Evolutionary conservation across 352 stramenopile species (phyloP).

Genomic region (Phytophthora aleatoria): DNA sequence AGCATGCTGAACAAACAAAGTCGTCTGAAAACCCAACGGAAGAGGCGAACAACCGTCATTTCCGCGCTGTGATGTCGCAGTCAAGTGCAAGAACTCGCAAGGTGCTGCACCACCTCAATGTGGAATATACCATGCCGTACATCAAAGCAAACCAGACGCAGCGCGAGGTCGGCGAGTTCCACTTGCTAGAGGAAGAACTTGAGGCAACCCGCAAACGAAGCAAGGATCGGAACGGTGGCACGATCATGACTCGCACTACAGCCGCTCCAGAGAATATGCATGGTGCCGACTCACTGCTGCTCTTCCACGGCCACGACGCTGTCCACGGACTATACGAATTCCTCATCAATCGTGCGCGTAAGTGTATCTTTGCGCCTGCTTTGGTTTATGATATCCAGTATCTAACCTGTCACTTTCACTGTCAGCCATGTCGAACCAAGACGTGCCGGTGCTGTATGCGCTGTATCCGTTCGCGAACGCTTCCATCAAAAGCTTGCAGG

Average conservation of each 20-base stretch:
- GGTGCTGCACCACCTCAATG: slow-evolving; percentile 61
- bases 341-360: slow-evolving; percentile 79
- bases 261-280: slow-evolving; percentile 43
- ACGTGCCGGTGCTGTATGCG: slow-evolving; percentile 66
- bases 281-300: slow-evolving; percentile 64
- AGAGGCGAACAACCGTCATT: slow-evolving; percentile 7
- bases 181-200: slow-evolving; percentile 54
- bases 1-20: slow-evolving; percentile 26
- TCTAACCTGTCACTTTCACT: slow-evolving; percentile 12
- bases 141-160: slow-evolving; percentile 45
- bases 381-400: not conserved
- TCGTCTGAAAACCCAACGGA: slow-evolving; percentile 1
- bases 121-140: slow-evolving; percentile 65
- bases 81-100: slow-evolving; percentile 70
- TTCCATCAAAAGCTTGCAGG: slow-evolving; percentile 58
- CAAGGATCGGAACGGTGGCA: slow-evolving; percentile 17
- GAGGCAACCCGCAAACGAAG: slow-evolving; percentile 26
- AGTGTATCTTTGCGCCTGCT: slow-evolving; percentile 19
- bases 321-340: slow-evolving; percentile 81
- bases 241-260: slow-evolving; percentile 21
- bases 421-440: slow-evolving; percentile 75
- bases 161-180: slow-evolving; percentile 49
- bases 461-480: slow-evolving; percentile 64
- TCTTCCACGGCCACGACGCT: slow-evolving; percentile 63
- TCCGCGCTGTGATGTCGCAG: slow-evolving; percentile 71